Conservation (phyloP, 768 basidiomycete genomes). For the Psilocybe azurescens region DNA sequence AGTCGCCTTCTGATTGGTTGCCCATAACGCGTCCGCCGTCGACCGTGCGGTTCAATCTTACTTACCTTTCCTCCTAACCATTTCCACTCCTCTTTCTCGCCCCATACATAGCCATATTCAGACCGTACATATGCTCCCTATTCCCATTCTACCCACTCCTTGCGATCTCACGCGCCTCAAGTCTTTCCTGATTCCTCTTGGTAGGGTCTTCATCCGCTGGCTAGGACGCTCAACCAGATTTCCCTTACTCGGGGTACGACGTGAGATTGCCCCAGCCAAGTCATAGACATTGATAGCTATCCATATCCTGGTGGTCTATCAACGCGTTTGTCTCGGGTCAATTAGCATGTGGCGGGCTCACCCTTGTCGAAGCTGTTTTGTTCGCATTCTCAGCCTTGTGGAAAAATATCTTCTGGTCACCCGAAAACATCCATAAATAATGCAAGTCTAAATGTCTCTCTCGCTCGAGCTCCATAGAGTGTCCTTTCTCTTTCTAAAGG, state of each 20-base stretch:
- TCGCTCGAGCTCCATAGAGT: not conserved
- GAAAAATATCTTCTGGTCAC: not conserved
- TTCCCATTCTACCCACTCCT: no score
- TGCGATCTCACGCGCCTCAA: no score
- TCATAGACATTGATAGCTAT: slow-evolving; percentile 4
- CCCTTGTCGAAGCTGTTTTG: not conserved
- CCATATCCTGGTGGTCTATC: not conserved
- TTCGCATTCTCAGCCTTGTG: not conserved
- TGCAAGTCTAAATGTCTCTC: no score
- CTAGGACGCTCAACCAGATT: not conserved
- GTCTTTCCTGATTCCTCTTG: no score
- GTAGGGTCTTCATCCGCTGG: not conserved
- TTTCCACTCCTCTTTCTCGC: not conserved
- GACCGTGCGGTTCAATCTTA: not conserved
- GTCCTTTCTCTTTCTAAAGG: not conserved
- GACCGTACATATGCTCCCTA: no score
- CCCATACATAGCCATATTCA: not conserved
- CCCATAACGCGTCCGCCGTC: slow-evolving; percentile 8
- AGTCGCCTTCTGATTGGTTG: slow-evolving; percentile 6
- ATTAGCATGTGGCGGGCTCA: not conserved
- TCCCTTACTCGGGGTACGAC: slow-evolving; percentile 22
- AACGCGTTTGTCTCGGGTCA: slow-evolving; percentile 8
- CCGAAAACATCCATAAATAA: not conserved
- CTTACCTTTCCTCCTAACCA: not conserved
- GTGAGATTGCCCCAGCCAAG: slow-evolving; percentile 21